A percentile compares a stretch with the other conserved stretches of the same genome.
These are phyloP conservation scores for Backusella tuberculispora DNA, from an alignment of 192 early-diverging fungal genomes.

Conservation along the genomic window DNA sequence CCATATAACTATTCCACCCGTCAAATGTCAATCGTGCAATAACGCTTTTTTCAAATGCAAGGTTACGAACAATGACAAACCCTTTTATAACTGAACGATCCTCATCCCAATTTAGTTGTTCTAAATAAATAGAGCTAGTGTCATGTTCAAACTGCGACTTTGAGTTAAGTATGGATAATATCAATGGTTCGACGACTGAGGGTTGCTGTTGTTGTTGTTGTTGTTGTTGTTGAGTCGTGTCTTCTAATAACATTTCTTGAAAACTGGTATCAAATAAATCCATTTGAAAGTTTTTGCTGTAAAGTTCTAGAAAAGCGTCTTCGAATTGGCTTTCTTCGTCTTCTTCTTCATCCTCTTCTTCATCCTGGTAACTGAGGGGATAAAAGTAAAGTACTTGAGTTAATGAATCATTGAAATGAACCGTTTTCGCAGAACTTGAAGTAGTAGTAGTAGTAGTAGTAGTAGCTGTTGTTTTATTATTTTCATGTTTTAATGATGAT, in stretches of 20 bases:
- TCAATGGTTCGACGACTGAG: not conserved
- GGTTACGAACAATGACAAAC: not conserved
- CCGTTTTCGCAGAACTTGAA: not conserved
- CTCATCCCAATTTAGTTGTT: not conserved
- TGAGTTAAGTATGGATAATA: not conserved
- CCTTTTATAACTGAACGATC: not conserved
- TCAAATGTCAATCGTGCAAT: not conserved
- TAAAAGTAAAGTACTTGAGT: not conserved
- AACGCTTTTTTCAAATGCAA: not conserved
- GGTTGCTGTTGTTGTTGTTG: not conserved
- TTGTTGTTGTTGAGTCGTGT: not conserved
- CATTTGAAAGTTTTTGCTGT: not conserved
- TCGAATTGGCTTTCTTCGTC: not conserved
- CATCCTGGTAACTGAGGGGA: no score
- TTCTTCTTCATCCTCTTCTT: not conserved
- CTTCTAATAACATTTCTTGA: no score
- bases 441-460: no score
- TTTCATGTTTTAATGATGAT: not conserved
- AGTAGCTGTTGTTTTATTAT: not conserved
- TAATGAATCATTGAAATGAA: not conserved
- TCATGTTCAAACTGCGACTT: not conserved
- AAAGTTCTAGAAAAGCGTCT: not conserved
- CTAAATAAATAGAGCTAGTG: not conserved
- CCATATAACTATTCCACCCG: not conserved
- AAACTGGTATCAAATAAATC: no score